Evolutionary conservation across 768 basidiomycete species (phyloP).

Genomic region (Phanerochaete carnosa): DNA sequence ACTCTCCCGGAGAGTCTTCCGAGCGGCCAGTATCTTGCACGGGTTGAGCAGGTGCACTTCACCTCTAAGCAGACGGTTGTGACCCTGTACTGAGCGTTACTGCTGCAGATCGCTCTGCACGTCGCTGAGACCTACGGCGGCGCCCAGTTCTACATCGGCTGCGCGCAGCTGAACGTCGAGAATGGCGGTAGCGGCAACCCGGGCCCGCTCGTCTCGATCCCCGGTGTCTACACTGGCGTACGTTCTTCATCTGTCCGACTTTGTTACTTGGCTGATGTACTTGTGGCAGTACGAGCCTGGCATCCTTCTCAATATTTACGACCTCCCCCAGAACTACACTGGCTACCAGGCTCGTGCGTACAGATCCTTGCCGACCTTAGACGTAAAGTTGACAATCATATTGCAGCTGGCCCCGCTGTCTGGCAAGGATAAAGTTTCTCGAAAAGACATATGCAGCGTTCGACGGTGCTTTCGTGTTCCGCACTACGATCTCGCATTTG

Average conservation of each 20-base stretch:
- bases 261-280: background rate
- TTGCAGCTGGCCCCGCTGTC: conserved; percentile 21
- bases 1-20: conserved; percentile 29
- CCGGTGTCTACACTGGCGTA: conserved; percentile 31
- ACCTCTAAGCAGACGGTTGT: background rate
- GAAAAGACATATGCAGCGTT: too few species aligned
- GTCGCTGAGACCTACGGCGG: conserved; percentile 23
- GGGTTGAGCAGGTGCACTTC: conserved; percentile 25
- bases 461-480: too few species aligned
- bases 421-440: conserved; percentile 20
- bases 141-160: conserved; percentile 31
- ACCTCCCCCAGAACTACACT: conserved; percentile 20
- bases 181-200: conserved; percentile 30
- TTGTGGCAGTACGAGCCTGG: conserved; percentile 22
- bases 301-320: conserved; percentile 28
- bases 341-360: conserved; percentile 21
- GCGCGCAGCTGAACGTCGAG: conserved; percentile 31
- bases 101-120: conserved; percentile 23
- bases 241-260: conserved; percentile 1
- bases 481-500: too few species aligned
- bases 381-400: background rate
- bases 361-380: background rate
- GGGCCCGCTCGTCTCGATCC: conserved; percentile 29
- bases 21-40: conserved; percentile 31
- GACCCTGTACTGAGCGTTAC: background rate